These are phyloP conservation scores for Leonotis leonurus DNA, from an alignment of 257 asterid genomes.

Conservation along the genomic window DNA sequence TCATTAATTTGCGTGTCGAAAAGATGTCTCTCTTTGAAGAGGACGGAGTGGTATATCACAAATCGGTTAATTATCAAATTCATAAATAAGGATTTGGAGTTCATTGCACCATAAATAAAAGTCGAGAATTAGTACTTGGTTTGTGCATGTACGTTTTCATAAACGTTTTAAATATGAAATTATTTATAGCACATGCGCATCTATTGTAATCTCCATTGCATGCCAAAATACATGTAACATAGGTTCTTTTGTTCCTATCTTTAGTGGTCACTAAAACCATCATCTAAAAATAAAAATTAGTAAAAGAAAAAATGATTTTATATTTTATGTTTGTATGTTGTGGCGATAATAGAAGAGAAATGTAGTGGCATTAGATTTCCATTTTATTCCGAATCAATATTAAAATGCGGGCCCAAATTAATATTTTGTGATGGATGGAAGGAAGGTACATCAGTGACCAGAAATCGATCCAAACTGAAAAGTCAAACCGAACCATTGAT, in stretches of 20 bases:
- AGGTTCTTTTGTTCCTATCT: slow-evolving; percentile 31
- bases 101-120: too few relatives aligned
- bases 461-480: too few relatives aligned
- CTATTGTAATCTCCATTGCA: slow-evolving; percentile 27
- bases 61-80: too few relatives aligned
- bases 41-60: too few relatives aligned
- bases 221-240: slow-evolving; percentile 22
- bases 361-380: slow-evolving; percentile 21
- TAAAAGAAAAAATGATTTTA: too few relatives aligned
- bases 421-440: slow-evolving; percentile 14
- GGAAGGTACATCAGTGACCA: too few relatives aligned
- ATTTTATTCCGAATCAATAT: slow-evolving; percentile 13
- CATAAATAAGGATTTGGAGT: too few relatives aligned
- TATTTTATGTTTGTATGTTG: slow-evolving; percentile 14
- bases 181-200: slow-evolving; percentile 37
- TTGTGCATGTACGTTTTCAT: slow-evolving; percentile 37
- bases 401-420: slow-evolving; percentile 20
- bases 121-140: too few relatives aligned
- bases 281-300: background rate
- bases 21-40: too few relatives aligned
- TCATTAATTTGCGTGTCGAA: too few relatives aligned
- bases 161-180: too few relatives aligned
- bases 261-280: slow-evolving; percentile 20
- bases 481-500: too few relatives aligned
- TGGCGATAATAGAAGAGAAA: slow-evolving; percentile 20